Evolutionary conservation across 2,329 filamentous ascomycete species (phyloP).

Genomic region (Aspergillus ruber): DNA sequence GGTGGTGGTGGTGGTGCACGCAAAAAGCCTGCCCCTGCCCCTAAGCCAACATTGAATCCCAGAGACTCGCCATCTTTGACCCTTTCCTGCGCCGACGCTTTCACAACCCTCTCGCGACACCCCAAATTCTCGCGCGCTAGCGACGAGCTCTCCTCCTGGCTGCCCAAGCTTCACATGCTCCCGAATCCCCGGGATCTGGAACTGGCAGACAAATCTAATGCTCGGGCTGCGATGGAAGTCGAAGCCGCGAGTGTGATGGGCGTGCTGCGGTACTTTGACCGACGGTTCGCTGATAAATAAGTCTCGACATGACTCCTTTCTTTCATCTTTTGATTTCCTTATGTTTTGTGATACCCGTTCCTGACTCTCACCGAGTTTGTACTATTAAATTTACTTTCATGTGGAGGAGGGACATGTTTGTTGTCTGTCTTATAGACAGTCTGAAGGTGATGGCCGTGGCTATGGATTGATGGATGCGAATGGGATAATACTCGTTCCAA

Average conservation of each 20-base stretch:
- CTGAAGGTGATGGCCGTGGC: background rate
- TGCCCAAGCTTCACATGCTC: conserved; percentile 63
- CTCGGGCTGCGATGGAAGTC: conserved; percentile 61
- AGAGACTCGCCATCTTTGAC: conserved; percentile 44
- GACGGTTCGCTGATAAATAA: conserved; percentile 53
- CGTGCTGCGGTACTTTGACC: conserved; percentile 73
- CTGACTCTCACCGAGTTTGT: conserved; percentile 20
- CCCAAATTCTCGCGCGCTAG: conserved; percentile 67
- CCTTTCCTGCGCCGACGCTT: conserved; percentile 68
- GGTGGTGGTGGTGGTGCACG: conserved; percentile 30
- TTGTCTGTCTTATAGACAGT: background rate
- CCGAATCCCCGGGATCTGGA: conserved; percentile 32
- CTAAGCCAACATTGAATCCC: conserved; percentile 17
- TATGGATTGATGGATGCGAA: background rate
- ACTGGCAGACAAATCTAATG: conserved; percentile 16
- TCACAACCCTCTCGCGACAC: conserved; percentile 71
- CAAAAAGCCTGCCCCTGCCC: conserved; percentile 14
- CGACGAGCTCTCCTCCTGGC: conserved; percentile 68
- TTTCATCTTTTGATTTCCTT: conserved; percentile 2
- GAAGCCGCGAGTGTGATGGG: conserved; percentile 81
- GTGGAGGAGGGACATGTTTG: background rate
- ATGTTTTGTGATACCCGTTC: conserved; percentile 21
- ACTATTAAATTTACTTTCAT: conserved; percentile 9
- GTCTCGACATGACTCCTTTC: background rate
- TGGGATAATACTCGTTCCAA: background rate